Evolutionary conservation across 1,284 basidiomycete species (phyloP).

Genomic region (Peniophora sp.): DNA sequence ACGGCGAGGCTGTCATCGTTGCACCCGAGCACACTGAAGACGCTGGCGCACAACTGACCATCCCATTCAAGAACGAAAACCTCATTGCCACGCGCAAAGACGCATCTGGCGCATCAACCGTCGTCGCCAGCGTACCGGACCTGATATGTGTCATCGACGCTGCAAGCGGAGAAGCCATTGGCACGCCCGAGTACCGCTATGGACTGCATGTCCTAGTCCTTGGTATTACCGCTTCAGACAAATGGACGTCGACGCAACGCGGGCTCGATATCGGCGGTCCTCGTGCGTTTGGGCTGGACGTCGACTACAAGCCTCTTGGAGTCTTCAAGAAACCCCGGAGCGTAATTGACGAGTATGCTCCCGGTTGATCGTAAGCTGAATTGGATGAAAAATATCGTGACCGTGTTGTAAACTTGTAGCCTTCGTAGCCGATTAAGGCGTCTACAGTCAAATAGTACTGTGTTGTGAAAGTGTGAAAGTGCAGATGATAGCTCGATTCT

Average conservation of each 20-base stretch:
- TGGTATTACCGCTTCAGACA: conserved; percentile 24
- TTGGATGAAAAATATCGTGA: too few relatives aligned
- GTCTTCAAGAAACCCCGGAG: conserved; percentile 6
- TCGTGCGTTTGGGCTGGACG: conserved; percentile 12
- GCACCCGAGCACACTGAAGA: not conserved
- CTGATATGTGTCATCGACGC: conserved; percentile 28
- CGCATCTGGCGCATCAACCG: conserved; percentile 1
- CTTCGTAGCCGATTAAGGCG: too few relatives aligned
- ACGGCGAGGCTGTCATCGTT: not conserved
- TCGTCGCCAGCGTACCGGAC: conserved; percentile 27
- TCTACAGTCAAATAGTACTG: too few relatives aligned
- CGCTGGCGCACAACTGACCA: not conserved
- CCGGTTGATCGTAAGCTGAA: too few relatives aligned
- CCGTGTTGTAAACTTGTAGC: too few relatives aligned
- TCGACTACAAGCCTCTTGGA: conserved; percentile 8
- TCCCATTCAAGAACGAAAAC: conserved; percentile 28
- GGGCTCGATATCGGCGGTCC: conserved; percentile 22
- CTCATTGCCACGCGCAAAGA: conserved; percentile 9
- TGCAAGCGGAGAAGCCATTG: conserved; percentile 23
- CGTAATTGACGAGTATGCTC: conserved; percentile 8
- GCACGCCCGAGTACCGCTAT: conserved; percentile 23
- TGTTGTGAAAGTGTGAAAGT: too few relatives aligned
- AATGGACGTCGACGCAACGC: conserved; percentile 23
- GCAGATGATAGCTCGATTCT: too few relatives aligned
- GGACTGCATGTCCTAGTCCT: conserved; percentile 26